Conservation (phyloP, 2,329 filamentous ascomycete genomes). For the Colletotrichum sidae region DNA sequence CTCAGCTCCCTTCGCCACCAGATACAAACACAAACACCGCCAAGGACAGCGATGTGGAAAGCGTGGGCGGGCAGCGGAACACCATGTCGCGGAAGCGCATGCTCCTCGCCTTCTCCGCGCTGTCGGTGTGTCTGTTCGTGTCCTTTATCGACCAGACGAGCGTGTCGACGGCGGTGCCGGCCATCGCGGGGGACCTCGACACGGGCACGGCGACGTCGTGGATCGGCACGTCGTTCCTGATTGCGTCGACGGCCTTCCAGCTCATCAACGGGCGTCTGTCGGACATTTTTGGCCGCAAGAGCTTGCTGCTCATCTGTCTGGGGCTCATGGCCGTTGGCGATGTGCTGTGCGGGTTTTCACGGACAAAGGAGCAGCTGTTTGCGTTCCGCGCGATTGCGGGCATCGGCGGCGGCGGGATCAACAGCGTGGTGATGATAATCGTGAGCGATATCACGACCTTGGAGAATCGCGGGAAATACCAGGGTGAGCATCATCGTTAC, state of each 20-base stretch:
- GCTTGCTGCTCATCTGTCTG: constrained; percentile 45
- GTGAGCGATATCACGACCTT: constrained; percentile 51
- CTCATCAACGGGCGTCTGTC: constrained; percentile 50
- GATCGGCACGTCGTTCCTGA: constrained; percentile 51
- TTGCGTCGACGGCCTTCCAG: constrained; percentile 51
- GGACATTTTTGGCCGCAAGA: constrained; percentile 51
- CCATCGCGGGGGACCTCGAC: constrained; percentile 48
- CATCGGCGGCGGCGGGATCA: constrained; percentile 50
- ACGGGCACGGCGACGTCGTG: constrained; percentile 48
- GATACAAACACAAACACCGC: too few relatives aligned
- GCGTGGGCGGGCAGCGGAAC: constrained; percentile 46
- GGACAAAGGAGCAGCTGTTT: constrained; percentile 48
- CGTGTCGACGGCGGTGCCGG: constrained; percentile 49
- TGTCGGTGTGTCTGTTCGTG: constrained; percentile 47
- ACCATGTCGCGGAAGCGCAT: constrained; percentile 48
- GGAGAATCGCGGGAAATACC: constrained; percentile 49
- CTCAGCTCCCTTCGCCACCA: not conserved
- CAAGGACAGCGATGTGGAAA: constrained; percentile 39
- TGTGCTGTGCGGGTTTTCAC: constrained; percentile 47
- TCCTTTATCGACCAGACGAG: constrained; percentile 52
- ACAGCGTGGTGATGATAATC: constrained; percentile 51
- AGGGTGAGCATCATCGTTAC: constrained; percentile 31
- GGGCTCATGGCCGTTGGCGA: constrained; percentile 45
- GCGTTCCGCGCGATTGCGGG: constrained; percentile 49
- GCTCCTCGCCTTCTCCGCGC: constrained; percentile 43